Percentiles rank a stretch among this genome's conserved stretches.
Conservation (phyloP, 75 land plant species). For the Ceratopteris richardii region DNA sequence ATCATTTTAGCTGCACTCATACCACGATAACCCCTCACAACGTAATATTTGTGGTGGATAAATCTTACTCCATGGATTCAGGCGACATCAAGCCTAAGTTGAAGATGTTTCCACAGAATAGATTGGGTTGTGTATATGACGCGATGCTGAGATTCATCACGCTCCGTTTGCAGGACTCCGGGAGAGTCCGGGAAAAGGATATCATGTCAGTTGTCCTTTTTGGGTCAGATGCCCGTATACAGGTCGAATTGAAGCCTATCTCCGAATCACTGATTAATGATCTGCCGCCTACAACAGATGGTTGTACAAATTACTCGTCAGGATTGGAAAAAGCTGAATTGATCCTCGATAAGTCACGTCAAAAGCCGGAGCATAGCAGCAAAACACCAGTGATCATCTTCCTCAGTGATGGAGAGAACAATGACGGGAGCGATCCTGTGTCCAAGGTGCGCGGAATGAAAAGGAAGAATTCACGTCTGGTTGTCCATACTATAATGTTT, state of each 20-base stretch:
- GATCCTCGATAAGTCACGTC: constrained; percentile 2
- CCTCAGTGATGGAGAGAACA: constrained; percentile 23
- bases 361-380: neutral
- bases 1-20: constrained; percentile 23
- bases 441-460: constrained; percentile 9
- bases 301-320: constrained; percentile 18
- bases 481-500: constrained; percentile 29
- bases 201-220: constrained; percentile 22
- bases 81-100: constrained; percentile 16
- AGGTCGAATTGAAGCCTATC: constrained; percentile 6
- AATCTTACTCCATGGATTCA: constrained; percentile 22
- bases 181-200: neutral
- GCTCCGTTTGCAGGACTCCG: neutral
- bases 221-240: neutral
- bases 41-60: constrained; percentile 34
- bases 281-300: constrained; percentile 4
- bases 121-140: constrained; percentile 23
- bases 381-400: constrained; percentile 16
- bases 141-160: constrained; percentile 20
- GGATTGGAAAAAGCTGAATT: constrained; percentile 4
- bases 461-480: constrained; percentile 5
- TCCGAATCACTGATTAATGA: constrained; percentile 5
- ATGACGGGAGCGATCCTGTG: constrained; percentile 16
- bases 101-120: neutral
- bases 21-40: constrained; percentile 22